Evolutionary conservation across 805 yeast genomes (phyloP).

Genomic region (Hemisphaericaspora nanyangensis): DNA sequence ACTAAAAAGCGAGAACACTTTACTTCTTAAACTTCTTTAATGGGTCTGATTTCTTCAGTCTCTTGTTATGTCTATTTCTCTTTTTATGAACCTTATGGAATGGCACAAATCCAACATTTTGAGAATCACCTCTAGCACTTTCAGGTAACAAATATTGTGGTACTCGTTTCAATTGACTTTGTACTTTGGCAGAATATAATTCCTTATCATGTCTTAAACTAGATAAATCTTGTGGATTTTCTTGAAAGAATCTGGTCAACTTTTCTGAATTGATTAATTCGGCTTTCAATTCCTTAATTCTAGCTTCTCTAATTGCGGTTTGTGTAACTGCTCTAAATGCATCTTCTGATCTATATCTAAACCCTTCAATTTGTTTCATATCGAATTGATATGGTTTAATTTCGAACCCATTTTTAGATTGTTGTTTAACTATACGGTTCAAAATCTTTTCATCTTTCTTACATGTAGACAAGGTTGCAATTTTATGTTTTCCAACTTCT

Average conservation of each 20-base stretch:
- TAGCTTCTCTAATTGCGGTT: constrained; percentile 87
- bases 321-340: constrained; percentile 93
- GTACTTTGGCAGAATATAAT: constrained; percentile 76
- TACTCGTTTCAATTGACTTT: constrained; percentile 82
- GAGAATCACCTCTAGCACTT: constrained; percentile 54
- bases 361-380: constrained; percentile 87
- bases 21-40: constrained; percentile 43
- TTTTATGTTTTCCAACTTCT: constrained; percentile 85
- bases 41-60: constrained; percentile 54
- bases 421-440: constrained; percentile 71
- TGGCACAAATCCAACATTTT: constrained; percentile 68
- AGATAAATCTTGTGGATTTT: constrained; percentile 90
- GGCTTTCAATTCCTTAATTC: constrained; percentile 81
- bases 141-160: constrained; percentile 90
- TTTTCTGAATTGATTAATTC: constrained; percentile 87
- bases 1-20: too few species aligned
- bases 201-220: constrained; percentile 90
- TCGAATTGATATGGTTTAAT: constrained; percentile 88
- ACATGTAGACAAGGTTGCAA: constrained; percentile 66
- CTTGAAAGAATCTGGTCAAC: constrained; percentile 91
- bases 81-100: constrained; percentile 52
- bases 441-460: constrained; percentile 85
- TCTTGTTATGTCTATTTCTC: constrained; percentile 29
- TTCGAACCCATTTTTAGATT: constrained; percentile 67
- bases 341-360: constrained; percentile 95